Conservation (phyloP, 2,329 filamentous ascomycete genomes). For the Fusarium sp. region DNA sequence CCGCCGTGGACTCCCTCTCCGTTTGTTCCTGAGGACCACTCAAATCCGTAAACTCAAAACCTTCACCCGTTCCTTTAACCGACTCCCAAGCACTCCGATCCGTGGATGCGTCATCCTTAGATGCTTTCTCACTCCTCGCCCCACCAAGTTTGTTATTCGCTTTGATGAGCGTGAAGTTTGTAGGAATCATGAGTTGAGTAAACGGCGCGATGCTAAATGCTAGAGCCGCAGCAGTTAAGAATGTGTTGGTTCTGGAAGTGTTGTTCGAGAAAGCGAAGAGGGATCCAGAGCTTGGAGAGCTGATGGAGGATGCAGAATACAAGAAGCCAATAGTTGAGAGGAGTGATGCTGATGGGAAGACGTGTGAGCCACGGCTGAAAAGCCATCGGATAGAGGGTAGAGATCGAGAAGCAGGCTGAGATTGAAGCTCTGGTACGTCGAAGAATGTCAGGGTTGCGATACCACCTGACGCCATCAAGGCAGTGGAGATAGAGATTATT, state of each 20-base stretch:
- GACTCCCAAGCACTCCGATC: not conserved
- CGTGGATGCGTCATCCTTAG: not conserved
- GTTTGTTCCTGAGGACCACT: not conserved
- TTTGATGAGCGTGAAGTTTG: not conserved
- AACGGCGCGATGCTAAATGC: constrained; percentile 1
- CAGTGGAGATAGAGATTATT: not conserved
- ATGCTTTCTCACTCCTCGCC: not conserved
- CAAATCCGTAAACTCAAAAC: not conserved
- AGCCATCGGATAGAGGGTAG: not conserved
- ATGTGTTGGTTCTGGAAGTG: not conserved
- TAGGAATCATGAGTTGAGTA: constrained; percentile 6
- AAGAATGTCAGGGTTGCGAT: constrained; percentile 7
- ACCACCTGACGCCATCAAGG: constrained; percentile 2
- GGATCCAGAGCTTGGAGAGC: fast-evolving
- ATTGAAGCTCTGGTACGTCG: constrained; percentile 10
- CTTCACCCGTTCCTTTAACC: not conserved
- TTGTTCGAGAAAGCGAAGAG: not conserved
- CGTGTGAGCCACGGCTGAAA: not conserved
- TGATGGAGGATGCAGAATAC: not conserved
- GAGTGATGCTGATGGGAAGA: not conserved
- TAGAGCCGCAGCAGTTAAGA: not conserved
- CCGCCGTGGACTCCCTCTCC: fast-evolving
- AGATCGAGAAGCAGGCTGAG: not conserved
- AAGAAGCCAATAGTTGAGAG: not conserved
- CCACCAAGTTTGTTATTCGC: not conserved